Percentiles rank a stretch among this genome's conserved stretches.
Evolutionary conservation across 352 stramenopile genomes (phyloP).

Genomic region (Stramenopiles sp.): DNA sequence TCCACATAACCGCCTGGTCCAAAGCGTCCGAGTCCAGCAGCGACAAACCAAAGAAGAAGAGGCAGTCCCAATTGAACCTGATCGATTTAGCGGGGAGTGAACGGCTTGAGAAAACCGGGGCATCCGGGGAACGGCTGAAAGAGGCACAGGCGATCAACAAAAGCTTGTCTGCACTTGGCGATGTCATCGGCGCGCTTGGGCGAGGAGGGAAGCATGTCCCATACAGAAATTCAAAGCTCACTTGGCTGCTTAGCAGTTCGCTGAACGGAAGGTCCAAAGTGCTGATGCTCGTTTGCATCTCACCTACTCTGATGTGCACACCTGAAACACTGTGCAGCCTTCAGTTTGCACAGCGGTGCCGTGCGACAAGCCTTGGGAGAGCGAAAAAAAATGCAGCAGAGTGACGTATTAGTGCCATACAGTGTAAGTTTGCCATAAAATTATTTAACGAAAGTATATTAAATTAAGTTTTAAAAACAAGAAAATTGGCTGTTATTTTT

Average conservation of each 20-base stretch:
- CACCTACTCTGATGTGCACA: conserved; percentile 43
- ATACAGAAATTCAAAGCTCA: conserved; percentile 97
- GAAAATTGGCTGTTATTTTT: too few relatives aligned
- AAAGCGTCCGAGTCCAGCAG: conserved; percentile 62
- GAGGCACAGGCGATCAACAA: conserved; percentile 98
- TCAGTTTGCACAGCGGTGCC: conserved; percentile 54
- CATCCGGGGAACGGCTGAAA: conserved; percentile 60
- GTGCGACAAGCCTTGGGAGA: too few relatives aligned
- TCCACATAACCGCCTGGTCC: conserved; percentile 33
- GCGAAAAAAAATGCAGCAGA: conserved; percentile 85
- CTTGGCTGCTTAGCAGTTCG: conserved; percentile 85
- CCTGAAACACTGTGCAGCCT: conserved; percentile 68
- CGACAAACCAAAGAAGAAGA: conserved; percentile 27
- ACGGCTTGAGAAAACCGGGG: conserved; percentile 53
- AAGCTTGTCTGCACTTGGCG: conserved; percentile 79
- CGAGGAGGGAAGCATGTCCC: conserved; percentile 61
- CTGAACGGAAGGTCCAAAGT: conserved; percentile 67
- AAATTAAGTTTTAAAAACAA: too few relatives aligned
- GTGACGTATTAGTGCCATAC: conserved; percentile 82
- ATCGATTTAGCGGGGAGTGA: conserved; percentile 64
- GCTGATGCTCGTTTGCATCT: conserved; percentile 69
- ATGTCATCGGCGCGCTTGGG: conserved; percentile 70
- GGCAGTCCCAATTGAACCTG: conserved; percentile 73
- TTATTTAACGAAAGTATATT: too few relatives aligned
- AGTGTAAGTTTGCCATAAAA: too few relatives aligned